Base-by-base conservation (phyloP, 2,329 filamentous ascomycete species). In the Nakataea oryzae region DNA sequence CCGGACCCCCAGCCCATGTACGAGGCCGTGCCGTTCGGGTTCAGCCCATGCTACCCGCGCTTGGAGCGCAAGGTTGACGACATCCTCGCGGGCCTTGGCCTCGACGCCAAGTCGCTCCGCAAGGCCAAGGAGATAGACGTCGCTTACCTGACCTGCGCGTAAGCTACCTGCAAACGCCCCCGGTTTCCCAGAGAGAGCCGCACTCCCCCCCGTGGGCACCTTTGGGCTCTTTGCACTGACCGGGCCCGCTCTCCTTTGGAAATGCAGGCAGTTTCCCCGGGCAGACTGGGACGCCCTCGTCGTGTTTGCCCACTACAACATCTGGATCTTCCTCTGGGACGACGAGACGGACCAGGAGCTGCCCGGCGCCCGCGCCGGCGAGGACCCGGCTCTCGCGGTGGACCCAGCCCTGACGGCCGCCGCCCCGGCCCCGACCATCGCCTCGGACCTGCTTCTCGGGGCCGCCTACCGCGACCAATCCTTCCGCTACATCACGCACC, bases 291-390 rank as follows among this genome's bases (percentile, higher is more conserved):
- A 64, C 1, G 30, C 13, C 2, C 62, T 68, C 1, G 56, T 65
- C 24, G 62, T 62, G 0, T 62, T 54, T 3, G 65, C 64, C 1
- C 60, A 64, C 1, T 68, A 65, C 62, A 59, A 26, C 13, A 58
- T 67, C 1, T 68, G 65, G 64, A 54, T 65, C 7, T 63, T 68
- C 50, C 29, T 68, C 29, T 68, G 66, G 66, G 66, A 68, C 58
- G 66, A 68, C 32, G 63, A 58, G 17, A 34, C 29, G 6, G 56
- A 58, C 13, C 28, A 24, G 14, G 29, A n/a, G 21, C 56, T 58
- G 13, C 13, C 27, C 21, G 4, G 6, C 13, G 17, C 14, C 30
- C 30, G 30, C 5, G 6, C 30, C 30, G 11, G 30, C 34, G 14
- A n/a, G n/a, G n/a, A n/a, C n/a, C n/a, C n/a, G n/a, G n/a, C n/a